Base-by-base conservation (phyloP, 2,329 filamentous ascomycete species). In the Thielaviopsis punctulata region DNA sequence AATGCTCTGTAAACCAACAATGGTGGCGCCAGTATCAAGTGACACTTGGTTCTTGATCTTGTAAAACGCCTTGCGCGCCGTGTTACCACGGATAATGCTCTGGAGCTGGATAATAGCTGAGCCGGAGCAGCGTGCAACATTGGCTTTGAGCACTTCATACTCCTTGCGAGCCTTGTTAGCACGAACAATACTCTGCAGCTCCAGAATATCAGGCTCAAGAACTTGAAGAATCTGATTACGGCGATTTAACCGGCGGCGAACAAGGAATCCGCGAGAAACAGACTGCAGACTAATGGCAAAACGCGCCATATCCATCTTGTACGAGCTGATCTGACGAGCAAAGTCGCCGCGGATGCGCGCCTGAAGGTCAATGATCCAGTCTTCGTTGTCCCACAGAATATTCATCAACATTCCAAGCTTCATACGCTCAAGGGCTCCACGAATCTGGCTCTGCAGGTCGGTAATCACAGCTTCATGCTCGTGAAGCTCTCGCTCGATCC, bases 311-410 rank as follows among this genome's bases (percentile, higher is more conserved):
- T 82, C 78, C 53, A 92, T 69, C 47, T 85, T 79, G 66, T 95
- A 95, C 56, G 79, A 77, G 58, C 82, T 77, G 53, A 96, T 77
- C 63, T 95, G 87, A 45, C 90, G 75, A 1, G 86, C 77, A 67
- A 86, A 95, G 60, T 93, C 87, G 51, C 88, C 93, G 55, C 92
- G 80, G 52, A 96, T 84, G 39, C 83, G 79, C 7, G 89, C 79
- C 64, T 98, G 93, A 9, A 98, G 71, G 50, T 94, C 83, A 44
- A 90, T 69, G 24, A 98, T 67, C 64, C 76, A 72, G 23, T 82
- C 75, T 65, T 98, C 92, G 12, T 77, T 75, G 56, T 92, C 84
- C 92, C 92, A 98, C 3, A 98, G 74, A 44, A 77, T 68, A 60
- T 95, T 84, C 92, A 98, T 96, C 52, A 79, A 74, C 48, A 83